These are phyloP conservation scores for Candida sojae DNA, from an alignment of 1,139 yeast species.

Conservation along the genomic window DNA sequence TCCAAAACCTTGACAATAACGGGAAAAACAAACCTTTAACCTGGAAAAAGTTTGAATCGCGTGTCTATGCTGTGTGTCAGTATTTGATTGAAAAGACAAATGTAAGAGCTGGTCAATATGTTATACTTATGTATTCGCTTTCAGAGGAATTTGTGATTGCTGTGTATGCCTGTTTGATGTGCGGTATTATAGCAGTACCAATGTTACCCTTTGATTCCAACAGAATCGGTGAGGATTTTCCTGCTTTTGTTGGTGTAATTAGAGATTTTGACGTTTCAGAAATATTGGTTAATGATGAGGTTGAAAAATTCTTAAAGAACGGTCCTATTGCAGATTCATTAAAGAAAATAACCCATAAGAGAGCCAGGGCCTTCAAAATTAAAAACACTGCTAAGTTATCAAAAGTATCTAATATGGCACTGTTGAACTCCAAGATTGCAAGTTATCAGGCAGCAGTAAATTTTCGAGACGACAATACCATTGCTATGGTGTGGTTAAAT, in stretches of 20 bases:
- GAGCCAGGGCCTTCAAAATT: slow-evolving; percentile 51
- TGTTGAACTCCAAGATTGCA: slow-evolving; percentile 46
- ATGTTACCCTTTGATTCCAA: slow-evolving; percentile 72
- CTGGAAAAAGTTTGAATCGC: slow-evolving; percentile 82
- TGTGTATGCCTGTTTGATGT: slow-evolving; percentile 79
- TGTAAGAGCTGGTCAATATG: slow-evolving; percentile 67
- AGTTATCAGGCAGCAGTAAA: slow-evolving; percentile 46
- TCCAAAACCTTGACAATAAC: slow-evolving; percentile 58
- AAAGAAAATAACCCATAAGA: slow-evolving; percentile 52
- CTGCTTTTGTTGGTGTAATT: slow-evolving; percentile 65
- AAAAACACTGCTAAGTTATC: slow-evolving; percentile 70
- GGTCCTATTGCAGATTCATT: slow-evolving; percentile 67
- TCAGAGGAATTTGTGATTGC: slow-evolving; percentile 87
- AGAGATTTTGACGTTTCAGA: slow-evolving; percentile 72
- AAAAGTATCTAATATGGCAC: slow-evolving; percentile 54
- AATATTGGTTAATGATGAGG: slow-evolving; percentile 76
- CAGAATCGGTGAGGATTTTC: slow-evolving; percentile 73
- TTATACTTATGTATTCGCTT: slow-evolving; percentile 80
- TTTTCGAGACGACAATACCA: slow-evolving; percentile 43
- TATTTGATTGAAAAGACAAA: slow-evolving; percentile 54
- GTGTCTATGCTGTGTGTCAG: slow-evolving; percentile 71
- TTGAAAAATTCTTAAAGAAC: slow-evolving; percentile 68
- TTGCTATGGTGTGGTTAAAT: slow-evolving; percentile 63
- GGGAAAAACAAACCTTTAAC: slow-evolving; percentile 62
- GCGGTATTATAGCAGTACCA: slow-evolving; percentile 83